Evolutionary conservation across 1,284 basidiomycete genomes (phyloP).

Genomic region (Ganoderma boninense): DNA sequence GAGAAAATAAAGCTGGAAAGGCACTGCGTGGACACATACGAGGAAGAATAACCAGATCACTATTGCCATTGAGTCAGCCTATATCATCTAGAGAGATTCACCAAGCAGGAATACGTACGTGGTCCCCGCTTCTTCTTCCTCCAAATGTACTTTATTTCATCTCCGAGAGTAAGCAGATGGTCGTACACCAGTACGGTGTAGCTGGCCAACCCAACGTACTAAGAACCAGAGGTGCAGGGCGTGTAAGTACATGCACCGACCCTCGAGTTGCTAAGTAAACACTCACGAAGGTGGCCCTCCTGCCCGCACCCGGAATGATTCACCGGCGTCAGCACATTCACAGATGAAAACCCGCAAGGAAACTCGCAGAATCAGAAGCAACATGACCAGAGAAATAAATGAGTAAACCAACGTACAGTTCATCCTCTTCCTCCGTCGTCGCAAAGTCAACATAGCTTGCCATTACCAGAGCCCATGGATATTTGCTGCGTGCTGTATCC

Average conservation of each 20-base stretch:
- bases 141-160: conserved; percentile 62
- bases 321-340: not conserved
- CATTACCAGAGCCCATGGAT: conserved; percentile 2
- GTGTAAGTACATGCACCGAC: not conserved
- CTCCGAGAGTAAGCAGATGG: conserved; percentile 56
- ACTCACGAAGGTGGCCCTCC: conserved; percentile 27
- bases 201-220: conserved; percentile 59
- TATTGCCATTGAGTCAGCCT: conserved; percentile 25
- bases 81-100: not conserved
- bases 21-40: conserved; percentile 40
- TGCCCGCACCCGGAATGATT: not conserved
- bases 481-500: not conserved
- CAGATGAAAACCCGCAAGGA: not conserved
- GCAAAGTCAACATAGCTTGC: too few species aligned
- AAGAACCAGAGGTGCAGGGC: not conserved
- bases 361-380: too few species aligned
- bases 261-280: not conserved
- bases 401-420: not conserved
- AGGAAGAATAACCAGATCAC: conserved; percentile 58
- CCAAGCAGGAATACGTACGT: not conserved
- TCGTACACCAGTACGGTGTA: conserved; percentile 58
- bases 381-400: too few species aligned
- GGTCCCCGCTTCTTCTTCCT: conserved; percentile 52
- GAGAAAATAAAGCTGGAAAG: not conserved
- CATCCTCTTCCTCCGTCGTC: not conserved